Base-by-base conservation (phyloP, 331 rosid species). In the Malus hybrid region DNA sequence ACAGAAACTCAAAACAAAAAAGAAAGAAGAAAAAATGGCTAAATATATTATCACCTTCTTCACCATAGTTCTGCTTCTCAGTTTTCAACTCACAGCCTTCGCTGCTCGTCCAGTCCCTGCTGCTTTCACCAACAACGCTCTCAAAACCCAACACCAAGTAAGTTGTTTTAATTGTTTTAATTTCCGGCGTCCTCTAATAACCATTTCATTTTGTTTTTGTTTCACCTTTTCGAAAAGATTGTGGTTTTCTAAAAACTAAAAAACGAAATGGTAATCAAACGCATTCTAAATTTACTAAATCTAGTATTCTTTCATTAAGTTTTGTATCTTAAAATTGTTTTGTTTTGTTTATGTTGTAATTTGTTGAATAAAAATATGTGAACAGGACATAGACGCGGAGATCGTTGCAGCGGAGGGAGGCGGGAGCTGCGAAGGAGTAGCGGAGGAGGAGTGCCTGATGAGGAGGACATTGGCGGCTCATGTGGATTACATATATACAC, bases 401-500 rank as follows among this genome's bases (percentile, higher is more conserved):
- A 70, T 61, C 22, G n/a, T 10, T 42, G 33, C 22, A 10, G 76
- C 10, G 19, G 83, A 76, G 55, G 42, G 78, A 50, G 27, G 80
- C 50, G 93, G 81, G 20, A 71, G 31, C 42, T 90, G 97, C 65
- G 83, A 83, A 44, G 86, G 84, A 32, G 18, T 69, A 55, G 82
- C 33, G 3, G 69, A 61, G 16, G 88, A 90, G 13, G 92, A 81
- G 36, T 92, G 97, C 81, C 81, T 92, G 88, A 80, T 66, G 79
- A 85, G 92, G 74, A 88, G 93, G 79, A 88, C 92, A 0, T 80
- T 88, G 13, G 73, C n/a, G 4, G 97, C 92, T 42, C 96, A 92
- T 77, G 16, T 83, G 6, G 97, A 92, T 84, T 90, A 87, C 59
- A 90, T 92, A 76, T 92, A 92, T 27, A 92, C 96, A 12, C 89